Evolutionary conservation across 176 grass and related monocot genomes (phyloP).

Genomic region (Puccinellia tenuiflora): DNA sequence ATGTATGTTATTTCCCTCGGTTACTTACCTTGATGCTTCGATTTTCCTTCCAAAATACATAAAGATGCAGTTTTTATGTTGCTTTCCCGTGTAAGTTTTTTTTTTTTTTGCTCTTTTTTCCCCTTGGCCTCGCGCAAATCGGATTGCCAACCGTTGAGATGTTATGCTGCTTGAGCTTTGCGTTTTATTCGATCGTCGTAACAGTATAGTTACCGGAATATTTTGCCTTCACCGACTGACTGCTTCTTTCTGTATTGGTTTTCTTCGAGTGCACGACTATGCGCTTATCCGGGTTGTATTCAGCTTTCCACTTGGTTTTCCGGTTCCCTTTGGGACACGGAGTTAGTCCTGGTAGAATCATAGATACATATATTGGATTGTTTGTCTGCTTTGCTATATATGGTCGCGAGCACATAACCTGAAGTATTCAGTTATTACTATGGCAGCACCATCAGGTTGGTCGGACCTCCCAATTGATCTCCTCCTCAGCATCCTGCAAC

Average conservation of each 20-base stretch:
- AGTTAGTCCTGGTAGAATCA: background rate
- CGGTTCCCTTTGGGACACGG: background rate
- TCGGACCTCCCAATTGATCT: constrained; percentile 16
- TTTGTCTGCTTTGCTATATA: background rate
- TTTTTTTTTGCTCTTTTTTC: no score
- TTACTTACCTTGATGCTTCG: background rate
- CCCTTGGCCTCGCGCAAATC: no score
- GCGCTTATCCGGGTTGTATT: background rate
- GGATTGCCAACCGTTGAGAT: no score
- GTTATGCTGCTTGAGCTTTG: no score
- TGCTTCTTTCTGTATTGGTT: no score
- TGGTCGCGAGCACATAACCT: background rate
- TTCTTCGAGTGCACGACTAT: no score
- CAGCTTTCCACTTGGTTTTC: background rate
- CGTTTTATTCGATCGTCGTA: no score
- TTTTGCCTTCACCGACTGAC: no score
- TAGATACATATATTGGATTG: background rate
- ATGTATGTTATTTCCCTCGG: background rate
- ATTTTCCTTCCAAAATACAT: background rate
- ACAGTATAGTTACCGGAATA: no score
- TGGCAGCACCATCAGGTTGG: background rate
- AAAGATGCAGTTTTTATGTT: background rate
- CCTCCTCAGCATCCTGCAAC: background rate
- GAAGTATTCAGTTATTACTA: background rate
- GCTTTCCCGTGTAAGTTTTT: background rate